Percentiles rank a stretch among this genome's conserved stretches.
Conservation (phyloP, 768 basidiomycete species). For the Aureoboletus auriporus region DNA sequence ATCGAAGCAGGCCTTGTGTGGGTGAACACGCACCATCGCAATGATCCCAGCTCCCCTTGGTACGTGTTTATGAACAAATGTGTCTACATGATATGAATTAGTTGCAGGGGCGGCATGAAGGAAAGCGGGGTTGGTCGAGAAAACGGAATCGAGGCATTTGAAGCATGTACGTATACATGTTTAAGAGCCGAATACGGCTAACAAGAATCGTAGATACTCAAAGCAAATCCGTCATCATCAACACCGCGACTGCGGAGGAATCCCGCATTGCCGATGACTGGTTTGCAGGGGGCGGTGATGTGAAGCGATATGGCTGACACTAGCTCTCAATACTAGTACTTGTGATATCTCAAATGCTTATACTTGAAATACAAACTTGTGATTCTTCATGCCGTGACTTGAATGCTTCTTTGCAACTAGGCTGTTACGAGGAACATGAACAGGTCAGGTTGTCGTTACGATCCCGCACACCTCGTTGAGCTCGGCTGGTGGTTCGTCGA, state of each 20-base stretch:
- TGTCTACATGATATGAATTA: slow-evolving; percentile 3
- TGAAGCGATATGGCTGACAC: slow-evolving; percentile 61
- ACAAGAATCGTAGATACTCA: slow-evolving; percentile 59
- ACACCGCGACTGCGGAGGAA: slow-evolving; percentile 61
- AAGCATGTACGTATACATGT: slow-evolving; percentile 53
- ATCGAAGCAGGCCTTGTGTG: slow-evolving; percentile 79
- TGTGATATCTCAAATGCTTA: not conserved
- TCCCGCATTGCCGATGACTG: slow-evolving; percentile 66
- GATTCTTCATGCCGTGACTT: slow-evolving; percentile 41
- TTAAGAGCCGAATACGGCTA: not conserved
- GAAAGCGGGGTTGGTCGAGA: slow-evolving; percentile 85
- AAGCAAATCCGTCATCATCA: slow-evolving; percentile 78
- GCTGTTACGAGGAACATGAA: slow-evolving; percentile 25
- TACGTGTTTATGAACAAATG: slow-evolving; percentile 22
- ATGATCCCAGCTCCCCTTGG: slow-evolving; percentile 89
- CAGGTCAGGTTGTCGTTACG: too few relatives aligned
- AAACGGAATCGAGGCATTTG: slow-evolving; percentile 78
- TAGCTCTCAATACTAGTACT: not conserved
- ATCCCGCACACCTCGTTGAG: slow-evolving; percentile 46
- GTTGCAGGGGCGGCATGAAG: slow-evolving; percentile 82
- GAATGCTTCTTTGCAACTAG: slow-evolving; percentile 51
- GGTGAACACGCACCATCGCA: slow-evolving; percentile 88
- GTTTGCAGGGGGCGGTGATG: slow-evolving; percentile 58
- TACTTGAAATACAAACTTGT: slow-evolving; percentile 13
- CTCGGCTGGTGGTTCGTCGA: slow-evolving; percentile 84